These are phyloP conservation scores for Parasarocladium wereldwijsianum DNA, from an alignment of 2,329 filamentous ascomycete genomes.

Conservation along the genomic window DNA sequence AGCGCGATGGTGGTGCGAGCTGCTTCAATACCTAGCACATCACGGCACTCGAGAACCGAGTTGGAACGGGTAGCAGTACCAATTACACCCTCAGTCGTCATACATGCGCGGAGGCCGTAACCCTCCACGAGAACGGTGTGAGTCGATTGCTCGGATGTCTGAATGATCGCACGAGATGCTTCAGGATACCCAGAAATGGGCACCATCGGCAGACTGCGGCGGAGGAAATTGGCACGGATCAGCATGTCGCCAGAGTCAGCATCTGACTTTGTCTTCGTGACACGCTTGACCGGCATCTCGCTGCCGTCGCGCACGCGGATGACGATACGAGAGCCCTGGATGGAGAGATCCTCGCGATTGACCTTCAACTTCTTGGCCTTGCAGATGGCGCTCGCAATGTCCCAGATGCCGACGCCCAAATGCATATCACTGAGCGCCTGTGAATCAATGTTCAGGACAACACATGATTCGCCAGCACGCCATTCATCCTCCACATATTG, in stretches of 20 bases:
- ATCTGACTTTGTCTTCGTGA: conserved; percentile 29
- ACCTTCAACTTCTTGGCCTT: conserved; percentile 75
- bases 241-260: conserved; percentile 37
- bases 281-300: conserved; percentile 30
- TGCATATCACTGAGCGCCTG: conserved; percentile 67
- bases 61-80: conserved; percentile 65
- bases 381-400: conserved; percentile 66
- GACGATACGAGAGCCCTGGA: conserved; percentile 49
- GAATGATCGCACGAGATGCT: conserved; percentile 75
- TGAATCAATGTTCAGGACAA: conserved; percentile 71
- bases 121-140: conserved; percentile 80
- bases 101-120: conserved; percentile 77
- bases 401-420: conserved; percentile 57
- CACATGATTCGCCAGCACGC: conserved; percentile 59
- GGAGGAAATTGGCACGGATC: conserved; percentile 70
- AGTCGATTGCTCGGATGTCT: conserved; percentile 56
- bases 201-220: conserved; percentile 67
- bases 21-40: conserved; percentile 89
- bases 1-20: conserved; percentile 76
- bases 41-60: conserved; percentile 75
- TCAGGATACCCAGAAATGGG: conserved; percentile 82
- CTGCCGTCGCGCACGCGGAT: conserved; percentile 52
- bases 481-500: conserved; percentile 78
- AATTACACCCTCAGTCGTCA: conserved; percentile 85
- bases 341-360: conserved; percentile 46